Conservation (phyloP, 441 rosid genomes). For the Populus trichocarpa region DNA sequence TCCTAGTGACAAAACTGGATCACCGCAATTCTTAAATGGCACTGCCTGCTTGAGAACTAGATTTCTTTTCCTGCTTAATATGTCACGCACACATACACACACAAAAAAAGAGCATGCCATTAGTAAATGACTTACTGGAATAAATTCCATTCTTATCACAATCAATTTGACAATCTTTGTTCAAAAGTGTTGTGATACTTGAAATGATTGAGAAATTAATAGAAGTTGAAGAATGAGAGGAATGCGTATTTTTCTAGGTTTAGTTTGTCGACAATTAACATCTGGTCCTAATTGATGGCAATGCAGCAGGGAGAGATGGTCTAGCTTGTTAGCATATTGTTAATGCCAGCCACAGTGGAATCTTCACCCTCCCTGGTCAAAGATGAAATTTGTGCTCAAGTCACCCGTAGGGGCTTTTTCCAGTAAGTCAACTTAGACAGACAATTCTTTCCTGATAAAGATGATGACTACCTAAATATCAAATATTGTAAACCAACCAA, state of each 20-base stretch:
- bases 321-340: neutral
- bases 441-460: neutral
- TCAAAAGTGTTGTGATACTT: neutral
- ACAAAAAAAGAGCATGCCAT: neutral
- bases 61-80: constrained; percentile 23
- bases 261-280: neutral
- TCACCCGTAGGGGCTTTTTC: neutral
- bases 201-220: neutral
- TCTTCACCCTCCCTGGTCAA: neutral
- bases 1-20: constrained; percentile 19
- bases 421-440: neutral
- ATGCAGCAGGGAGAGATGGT: neutral
- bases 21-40: neutral
- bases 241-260: neutral
- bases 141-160: neutral
- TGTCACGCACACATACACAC: neutral
- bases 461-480: neutral
- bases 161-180: neutral
- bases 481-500: neutral
- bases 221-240: neutral
- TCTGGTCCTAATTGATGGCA: neutral
- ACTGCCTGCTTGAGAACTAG: constrained; percentile 15
- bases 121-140: neutral
- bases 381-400: neutral
- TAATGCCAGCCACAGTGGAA: neutral